A percentile compares a stretch with the other conserved stretches of the same genome.
Conservation (phyloP, 2,329 filamentous ascomycete genomes). For the Ophiostoma sp. region DNA sequence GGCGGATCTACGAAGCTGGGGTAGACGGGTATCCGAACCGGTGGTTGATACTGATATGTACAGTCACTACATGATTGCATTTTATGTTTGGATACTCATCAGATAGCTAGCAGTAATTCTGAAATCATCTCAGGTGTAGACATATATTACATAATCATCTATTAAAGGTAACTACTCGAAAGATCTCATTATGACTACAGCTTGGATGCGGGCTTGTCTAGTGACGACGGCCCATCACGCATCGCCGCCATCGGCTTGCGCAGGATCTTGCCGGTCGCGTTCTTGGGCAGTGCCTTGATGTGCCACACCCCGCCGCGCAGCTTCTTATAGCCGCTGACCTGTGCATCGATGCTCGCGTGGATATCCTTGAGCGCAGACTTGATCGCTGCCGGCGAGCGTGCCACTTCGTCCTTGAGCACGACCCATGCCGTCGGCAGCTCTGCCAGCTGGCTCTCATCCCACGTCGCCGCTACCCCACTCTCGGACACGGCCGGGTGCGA, state of each 20-base stretch:
- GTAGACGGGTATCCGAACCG: conserved; percentile 1
- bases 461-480: conserved; percentile 34
- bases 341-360: conserved; percentile 33
- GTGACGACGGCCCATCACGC: conserved; percentile 17
- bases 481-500: conserved; percentile 37
- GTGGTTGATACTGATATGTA: background rate
- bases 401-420: conserved; percentile 29
- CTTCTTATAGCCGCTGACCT: conserved; percentile 41
- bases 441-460: conserved; percentile 37
- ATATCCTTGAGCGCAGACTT: conserved; percentile 30
- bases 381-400: background rate
- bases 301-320: conserved; percentile 37
- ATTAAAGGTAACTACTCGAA: background rate
- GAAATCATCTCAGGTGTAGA: too few species aligned
- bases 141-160: too few species aligned
- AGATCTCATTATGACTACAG: conserved; percentile 6
- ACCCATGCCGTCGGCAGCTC: conserved; percentile 39
- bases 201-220: conserved; percentile 21
- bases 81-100: too few species aligned
- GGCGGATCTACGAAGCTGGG: background rate
- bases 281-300: conserved; percentile 33
- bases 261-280: conserved; percentile 37
- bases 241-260: conserved; percentile 21
- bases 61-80: too few species aligned
- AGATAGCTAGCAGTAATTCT: too few species aligned